A percentile compares a stretch with the other conserved stretches of the same genome.
Evolutionary conservation across 2,329 filamentous ascomycete species (phyloP).

Genomic region (Didymella pinodella): DNA sequence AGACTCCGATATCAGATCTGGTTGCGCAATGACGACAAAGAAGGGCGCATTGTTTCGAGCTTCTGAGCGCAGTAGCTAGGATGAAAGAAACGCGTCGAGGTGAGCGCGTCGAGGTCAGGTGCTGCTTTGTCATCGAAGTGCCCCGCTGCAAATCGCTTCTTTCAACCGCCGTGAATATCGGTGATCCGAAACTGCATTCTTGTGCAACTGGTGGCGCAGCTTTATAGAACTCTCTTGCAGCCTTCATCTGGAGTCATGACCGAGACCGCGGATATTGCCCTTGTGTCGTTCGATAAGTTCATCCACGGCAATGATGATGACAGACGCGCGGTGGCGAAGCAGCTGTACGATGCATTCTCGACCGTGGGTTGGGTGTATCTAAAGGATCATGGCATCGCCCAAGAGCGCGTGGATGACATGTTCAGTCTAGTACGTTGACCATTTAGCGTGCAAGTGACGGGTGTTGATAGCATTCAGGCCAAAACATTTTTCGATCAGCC

Average conservation of each 20-base stretch:
- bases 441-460: background rate
- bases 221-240: background rate
- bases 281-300: slow-evolving; percentile 39
- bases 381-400: slow-evolving; percentile 51
- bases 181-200: background rate
- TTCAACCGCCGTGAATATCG: background rate
- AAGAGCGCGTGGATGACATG: slow-evolving; percentile 42
- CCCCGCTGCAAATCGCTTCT: background rate
- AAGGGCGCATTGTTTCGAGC: background rate
- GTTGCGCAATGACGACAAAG: background rate
- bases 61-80: background rate
- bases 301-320: slow-evolving; percentile 32
- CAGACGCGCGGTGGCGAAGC: slow-evolving; percentile 32
- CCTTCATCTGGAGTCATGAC: slow-evolving; percentile 4
- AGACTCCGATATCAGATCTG: too few species aligned
- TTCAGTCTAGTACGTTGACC: slow-evolving; percentile 35
- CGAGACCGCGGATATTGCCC: slow-evolving; percentile 31
- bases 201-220: background rate
- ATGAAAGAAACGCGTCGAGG: background rate
- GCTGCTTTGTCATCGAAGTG: background rate
- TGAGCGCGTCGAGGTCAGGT: background rate
- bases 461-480: slow-evolving; percentile 21
- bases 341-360: slow-evolving; percentile 51
- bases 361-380: slow-evolving; percentile 55
- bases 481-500: slow-evolving; percentile 50